These are phyloP conservation scores for Ophiocordyceps robertsii DNA, from an alignment of 2,329 filamentous ascomycete genomes.

Conservation along the genomic window DNA sequence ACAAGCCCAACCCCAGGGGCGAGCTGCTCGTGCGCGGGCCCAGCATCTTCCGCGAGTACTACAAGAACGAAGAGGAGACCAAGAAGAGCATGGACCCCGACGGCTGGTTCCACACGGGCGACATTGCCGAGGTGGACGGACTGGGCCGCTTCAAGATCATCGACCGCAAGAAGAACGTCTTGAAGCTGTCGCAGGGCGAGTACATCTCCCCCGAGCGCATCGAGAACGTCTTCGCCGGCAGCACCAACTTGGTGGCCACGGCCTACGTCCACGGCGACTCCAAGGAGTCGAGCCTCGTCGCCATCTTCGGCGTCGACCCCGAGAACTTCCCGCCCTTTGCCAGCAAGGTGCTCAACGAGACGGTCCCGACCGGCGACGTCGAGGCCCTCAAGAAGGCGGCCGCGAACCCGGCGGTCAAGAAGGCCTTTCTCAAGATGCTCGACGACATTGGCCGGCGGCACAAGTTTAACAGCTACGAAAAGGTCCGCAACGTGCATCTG, in stretches of 20 bases:
- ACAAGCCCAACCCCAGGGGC: conserved; percentile 81
- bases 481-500: conserved; percentile 59
- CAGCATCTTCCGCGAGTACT: conserved; percentile 76
- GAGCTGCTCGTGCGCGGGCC: conserved; percentile 76
- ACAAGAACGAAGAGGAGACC: conserved; percentile 81
- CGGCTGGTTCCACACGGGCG: conserved; percentile 95
- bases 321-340: conserved; percentile 72
- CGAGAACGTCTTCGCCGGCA: conserved; percentile 85
- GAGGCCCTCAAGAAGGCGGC: conserved; percentile 54
- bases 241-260: conserved; percentile 61
- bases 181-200: conserved; percentile 95
- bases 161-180: conserved; percentile 97
- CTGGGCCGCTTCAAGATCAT: conserved; percentile 84
- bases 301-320: conserved; percentile 77
- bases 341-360: conserved; percentile 58
- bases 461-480: conserved; percentile 89
- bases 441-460: conserved; percentile 66
- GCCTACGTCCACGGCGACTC: conserved; percentile 88
- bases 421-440: conserved; percentile 65
- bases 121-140: conserved; percentile 76
- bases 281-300: conserved; percentile 69
- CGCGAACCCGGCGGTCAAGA: conserved; percentile 55
- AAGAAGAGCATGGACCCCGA: conserved; percentile 68
- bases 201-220: conserved; percentile 96
- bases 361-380: conserved; percentile 49